Evolutionary conservation across 78 protist genomes (phyloP).

Genomic region (Protostelium mycophagum): DNA sequence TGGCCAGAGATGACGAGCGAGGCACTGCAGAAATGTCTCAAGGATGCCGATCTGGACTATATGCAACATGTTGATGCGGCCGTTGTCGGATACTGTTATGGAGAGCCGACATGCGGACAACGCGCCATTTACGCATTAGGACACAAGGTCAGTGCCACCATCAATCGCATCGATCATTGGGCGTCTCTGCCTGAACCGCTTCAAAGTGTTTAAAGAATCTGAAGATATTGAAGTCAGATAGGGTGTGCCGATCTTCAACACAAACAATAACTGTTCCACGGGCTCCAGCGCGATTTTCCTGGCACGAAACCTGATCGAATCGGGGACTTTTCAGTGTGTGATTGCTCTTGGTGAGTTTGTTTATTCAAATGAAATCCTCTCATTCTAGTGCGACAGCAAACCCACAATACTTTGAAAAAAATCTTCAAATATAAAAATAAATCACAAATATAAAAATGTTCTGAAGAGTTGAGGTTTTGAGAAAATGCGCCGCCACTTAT

Average conservation of each 20-base stretch:
- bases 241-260: slow-evolving; percentile 30
- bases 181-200: too few relatives aligned
- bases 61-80: slow-evolving; percentile 15
- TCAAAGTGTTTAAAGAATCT: too few relatives aligned
- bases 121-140: slow-evolving; percentile 35
- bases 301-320: slow-evolving; percentile 12
- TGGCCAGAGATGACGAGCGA: slow-evolving; percentile 15
- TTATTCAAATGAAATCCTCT: not conserved
- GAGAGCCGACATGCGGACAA: slow-evolving; percentile 52
- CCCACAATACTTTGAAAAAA: too few relatives aligned
- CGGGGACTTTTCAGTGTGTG: slow-evolving; percentile 23
- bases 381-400: too few relatives aligned
- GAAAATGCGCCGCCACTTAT: slow-evolving; percentile 31
- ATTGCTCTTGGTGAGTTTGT: slow-evolving; percentile 16
- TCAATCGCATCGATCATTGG: too few relatives aligned
- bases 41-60: slow-evolving; percentile 14
- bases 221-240: not conserved
- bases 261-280: slow-evolving; percentile 48
- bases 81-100: slow-evolving; percentile 23
- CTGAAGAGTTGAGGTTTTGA: slow-evolving; percentile 30
- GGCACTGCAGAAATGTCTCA: slow-evolving; percentile 9
- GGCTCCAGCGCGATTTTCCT: slow-evolving; percentile 34
- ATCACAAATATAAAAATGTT: too few relatives aligned
- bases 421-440: too few relatives aligned
- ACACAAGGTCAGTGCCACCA: not conserved